Percentiles rank a stretch among this genome's conserved stretches.
These are phyloP conservation scores for Trypanosoma scelopori DNA, from an alignment of 208 protist species.

Conservation along the genomic window DNA sequence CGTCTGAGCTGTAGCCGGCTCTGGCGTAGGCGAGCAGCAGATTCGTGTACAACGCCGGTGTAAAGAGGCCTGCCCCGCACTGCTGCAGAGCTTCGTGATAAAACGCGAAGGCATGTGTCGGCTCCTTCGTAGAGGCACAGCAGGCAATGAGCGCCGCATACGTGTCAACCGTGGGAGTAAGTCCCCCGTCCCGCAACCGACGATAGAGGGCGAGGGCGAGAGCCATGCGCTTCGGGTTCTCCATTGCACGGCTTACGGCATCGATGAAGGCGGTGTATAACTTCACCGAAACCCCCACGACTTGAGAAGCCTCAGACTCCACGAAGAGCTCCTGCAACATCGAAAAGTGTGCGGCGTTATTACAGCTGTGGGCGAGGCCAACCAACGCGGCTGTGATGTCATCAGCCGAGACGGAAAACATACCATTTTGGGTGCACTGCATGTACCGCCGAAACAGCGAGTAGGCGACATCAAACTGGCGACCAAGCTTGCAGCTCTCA, in stretches of 20 bases:
- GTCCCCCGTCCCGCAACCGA: constrained; percentile 58
- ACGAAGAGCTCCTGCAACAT: constrained; percentile 61
- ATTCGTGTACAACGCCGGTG: constrained; percentile 72
- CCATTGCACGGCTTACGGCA: constrained; percentile 52
- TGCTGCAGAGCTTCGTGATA: constrained; percentile 74
- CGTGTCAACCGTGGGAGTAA: constrained; percentile 52
- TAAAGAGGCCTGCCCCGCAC: constrained; percentile 42
- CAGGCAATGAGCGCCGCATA: constrained; percentile 82
- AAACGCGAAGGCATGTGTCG: constrained; percentile 73
- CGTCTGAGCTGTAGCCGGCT: constrained; percentile 69
- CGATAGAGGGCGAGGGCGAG: constrained; percentile 81
- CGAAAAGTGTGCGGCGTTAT: constrained; percentile 53
- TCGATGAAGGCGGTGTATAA: constrained; percentile 81
- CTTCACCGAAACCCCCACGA: constrained; percentile 67
- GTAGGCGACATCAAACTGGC: constrained; percentile 61
- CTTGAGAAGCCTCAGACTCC: constrained; percentile 41
- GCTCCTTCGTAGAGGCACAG: constrained; percentile 60
- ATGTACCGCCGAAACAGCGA: constrained; percentile 74
- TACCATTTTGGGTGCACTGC: constrained; percentile 43
- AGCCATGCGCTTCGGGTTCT: constrained; percentile 57
- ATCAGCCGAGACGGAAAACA: constrained; percentile 31
- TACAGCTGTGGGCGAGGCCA: constrained; percentile 48
- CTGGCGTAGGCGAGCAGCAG: constrained; percentile 66
- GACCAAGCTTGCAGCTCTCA: constrained; percentile 48
- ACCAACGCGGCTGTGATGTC: constrained; percentile 49